Evolutionary conservation across 2,329 filamentous ascomycete species (phyloP), one percentile per base, ranked within the genome.

Genomic region (Talaromyces sp.): DNA sequence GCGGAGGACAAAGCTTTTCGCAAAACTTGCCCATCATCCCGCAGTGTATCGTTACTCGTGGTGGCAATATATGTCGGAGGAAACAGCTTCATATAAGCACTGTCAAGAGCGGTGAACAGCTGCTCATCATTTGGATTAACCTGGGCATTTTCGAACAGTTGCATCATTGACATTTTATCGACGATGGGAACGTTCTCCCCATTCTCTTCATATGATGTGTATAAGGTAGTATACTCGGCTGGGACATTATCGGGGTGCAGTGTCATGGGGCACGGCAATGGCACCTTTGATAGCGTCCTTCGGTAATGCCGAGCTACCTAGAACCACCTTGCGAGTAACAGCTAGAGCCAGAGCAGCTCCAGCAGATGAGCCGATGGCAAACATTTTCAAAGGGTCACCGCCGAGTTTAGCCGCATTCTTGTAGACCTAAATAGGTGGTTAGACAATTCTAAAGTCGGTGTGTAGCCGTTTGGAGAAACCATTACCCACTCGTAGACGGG

Each of bases 401-500:
- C 41, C 41, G 21, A 46, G 21, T 21, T 46, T 1, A 10, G n/a
- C n/a, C 17, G 41, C 41, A n/a, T 46, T 46, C 17, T 46, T 21
- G n/a, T 21, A 21, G 21, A 46, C n/a, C 41, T 46, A n/a, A n/a
- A n/a, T n/a, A 21, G 17, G 21, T 19, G n/a, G 21, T 19, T 14
- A 46, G 21, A 46, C n/a, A 46, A n/a, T 46, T 21, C n/a, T 46
- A 7, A 6, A 21, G n/a, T 13, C 11, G 31, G 4, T 32, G 31
- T 4, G 10, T 5, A 14, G 31, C 31, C 31, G 10, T 32, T 32
- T 32, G 11, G 31, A 32, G 31, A 32, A 32, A 32, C 31, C 4
- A 11, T 32, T 10, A 75, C 74, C 79, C 79, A 81, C 62, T 73
- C 68, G 0, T 79, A 69, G 1, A 74, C 75, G 63, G 82, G 80